Conservation (phyloP, 2,329 filamentous ascomycete genomes). For the Pyrenochaeta sp. region DNA sequence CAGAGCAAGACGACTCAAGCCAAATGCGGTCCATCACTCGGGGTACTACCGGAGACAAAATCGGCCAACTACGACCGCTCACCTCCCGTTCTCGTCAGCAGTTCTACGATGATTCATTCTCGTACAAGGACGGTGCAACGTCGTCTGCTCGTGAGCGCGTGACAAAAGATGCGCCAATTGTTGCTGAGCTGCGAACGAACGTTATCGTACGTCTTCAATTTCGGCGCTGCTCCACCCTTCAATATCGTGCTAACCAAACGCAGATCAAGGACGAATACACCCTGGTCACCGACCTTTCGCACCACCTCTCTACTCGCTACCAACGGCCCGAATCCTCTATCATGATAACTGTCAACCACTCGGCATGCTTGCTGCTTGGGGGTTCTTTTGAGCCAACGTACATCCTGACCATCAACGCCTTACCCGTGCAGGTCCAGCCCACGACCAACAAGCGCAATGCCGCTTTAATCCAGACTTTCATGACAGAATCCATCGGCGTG, state of each 20-base stretch:
- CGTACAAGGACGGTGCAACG: slow-evolving; percentile 45
- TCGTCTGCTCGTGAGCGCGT: slow-evolving; percentile 53
- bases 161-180: slow-evolving; percentile 56
- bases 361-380: slow-evolving; percentile 76
- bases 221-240: slow-evolving; percentile 14
- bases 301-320: slow-evolving; percentile 77
- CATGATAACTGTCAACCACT: slow-evolving; percentile 78
- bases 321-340: slow-evolving; percentile 77
- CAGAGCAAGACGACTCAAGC: slow-evolving; percentile 21
- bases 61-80: slow-evolving; percentile 21
- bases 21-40: slow-evolving; percentile 23
- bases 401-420: slow-evolving; percentile 74
- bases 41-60: slow-evolving; percentile 30
- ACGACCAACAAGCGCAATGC: slow-evolving; percentile 84
- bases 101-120: slow-evolving; percentile 50
- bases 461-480: slow-evolving; percentile 76
- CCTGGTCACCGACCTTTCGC: slow-evolving; percentile 76
- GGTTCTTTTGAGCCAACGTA: slow-evolving; percentile 83
- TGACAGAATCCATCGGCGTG: slow-evolving; percentile 76
- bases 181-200: slow-evolving; percentile 60
- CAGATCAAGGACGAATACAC: slow-evolving; percentile 79
- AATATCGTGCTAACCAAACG: slow-evolving; percentile 28
- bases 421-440: slow-evolving; percentile 73
- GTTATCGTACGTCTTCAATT: slow-evolving; percentile 56
- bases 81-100: slow-evolving; percentile 41